Base-by-base conservation (phyloP, 1,284 basidiomycete species). In the Mycena sp. region DNA sequence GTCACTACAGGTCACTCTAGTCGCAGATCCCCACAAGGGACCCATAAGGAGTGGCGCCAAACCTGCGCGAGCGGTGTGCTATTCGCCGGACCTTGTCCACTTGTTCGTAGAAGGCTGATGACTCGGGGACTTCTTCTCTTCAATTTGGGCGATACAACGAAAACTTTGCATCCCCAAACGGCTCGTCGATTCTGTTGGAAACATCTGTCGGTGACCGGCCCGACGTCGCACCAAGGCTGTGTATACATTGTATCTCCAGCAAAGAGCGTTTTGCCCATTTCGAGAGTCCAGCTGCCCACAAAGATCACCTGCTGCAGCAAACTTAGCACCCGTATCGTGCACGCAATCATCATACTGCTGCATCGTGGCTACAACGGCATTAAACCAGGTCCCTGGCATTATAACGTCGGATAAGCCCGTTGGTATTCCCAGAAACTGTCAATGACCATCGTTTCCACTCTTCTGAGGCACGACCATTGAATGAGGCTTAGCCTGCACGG, bases 141-240 rank as follows among this genome's bases (percentile, higher is more conserved):
- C n/a, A n/a, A n/a, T n/a, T n/a, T n/a, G n/a, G 16, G 50, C n/a
- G 21, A 26, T 38, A 23, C 23, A 16, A 12, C 19, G 10, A 5
- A 37, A n/a, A 38, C 37, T 61, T 51, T 49, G 45, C 59, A 50
- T 61, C 51, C 45, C 21, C 35, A 55, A 55, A 37, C 6, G 44
- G 59, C 35, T n/a, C 7, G 21, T 14, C 26, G 29, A 12, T 16
- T 64, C 63, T 64, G 63, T 57, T 64, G 63, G 63, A 64, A 59
- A 55, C 40, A 14, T 64, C 52, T 17, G n/a, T 30, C 19, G 44
- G 40, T 28, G 4, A 32, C 48, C 58, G 46, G 53, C 16, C 63
- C 58, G 58, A 48, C 46, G n/a, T n/a, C n/a, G n/a, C n/a, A n/a
- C n/a, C n/a, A 26, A 50, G 35, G 40, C 32, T 32, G 52, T 59